Evolutionary conservation across 1,139 yeast species (phyloP).

Genomic region (Pichia sp.): DNA sequence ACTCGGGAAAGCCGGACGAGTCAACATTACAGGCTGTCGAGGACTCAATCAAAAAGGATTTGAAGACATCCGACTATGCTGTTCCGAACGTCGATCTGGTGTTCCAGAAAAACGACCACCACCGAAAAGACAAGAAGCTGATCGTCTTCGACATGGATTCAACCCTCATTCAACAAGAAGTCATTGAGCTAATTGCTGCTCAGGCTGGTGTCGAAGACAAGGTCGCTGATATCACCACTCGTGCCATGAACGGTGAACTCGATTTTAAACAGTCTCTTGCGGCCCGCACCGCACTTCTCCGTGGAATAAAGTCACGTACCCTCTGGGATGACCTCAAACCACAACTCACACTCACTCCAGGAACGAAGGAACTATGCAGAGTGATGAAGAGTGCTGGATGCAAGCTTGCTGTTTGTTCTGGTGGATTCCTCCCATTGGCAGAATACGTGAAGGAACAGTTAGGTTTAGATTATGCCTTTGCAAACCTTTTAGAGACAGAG

Average conservation of each 20-base stretch:
- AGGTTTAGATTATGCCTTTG: slow-evolving; percentile 81
- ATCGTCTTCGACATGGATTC: slow-evolving; percentile 98
- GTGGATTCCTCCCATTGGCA: slow-evolving; percentile 92
- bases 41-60: slow-evolving; percentile 23
- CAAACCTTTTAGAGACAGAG: slow-evolving; percentile 65
- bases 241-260: slow-evolving; percentile 96
- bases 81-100: slow-evolving; percentile 40
- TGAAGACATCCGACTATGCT: slow-evolving; percentile 22
- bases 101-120: slow-evolving; percentile 37
- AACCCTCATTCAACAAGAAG: slow-evolving; percentile 92
- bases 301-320: slow-evolving; percentile 69
- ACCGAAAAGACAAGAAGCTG: slow-evolving; percentile 53
- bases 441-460: slow-evolving; percentile 62
- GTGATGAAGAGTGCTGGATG: slow-evolving; percentile 61
- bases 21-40: slow-evolving; percentile 23
- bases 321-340: slow-evolving; percentile 78
- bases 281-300: slow-evolving; percentile 69
- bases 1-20: slow-evolving; percentile 8
- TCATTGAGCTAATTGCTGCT: slow-evolving; percentile 90
- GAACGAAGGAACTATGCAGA: slow-evolving; percentile 67
- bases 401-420: slow-evolving; percentile 83
- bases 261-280: slow-evolving; percentile 82
- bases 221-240: slow-evolving; percentile 78
- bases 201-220: slow-evolving; percentile 73
- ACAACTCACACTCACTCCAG: slow-evolving; percentile 72